Percentiles rank a stretch among this genome's conserved stretches.
Evolutionary conservation across 176 grass and related monocot species (phyloP).

Genomic region (Paspalum notatum): DNA sequence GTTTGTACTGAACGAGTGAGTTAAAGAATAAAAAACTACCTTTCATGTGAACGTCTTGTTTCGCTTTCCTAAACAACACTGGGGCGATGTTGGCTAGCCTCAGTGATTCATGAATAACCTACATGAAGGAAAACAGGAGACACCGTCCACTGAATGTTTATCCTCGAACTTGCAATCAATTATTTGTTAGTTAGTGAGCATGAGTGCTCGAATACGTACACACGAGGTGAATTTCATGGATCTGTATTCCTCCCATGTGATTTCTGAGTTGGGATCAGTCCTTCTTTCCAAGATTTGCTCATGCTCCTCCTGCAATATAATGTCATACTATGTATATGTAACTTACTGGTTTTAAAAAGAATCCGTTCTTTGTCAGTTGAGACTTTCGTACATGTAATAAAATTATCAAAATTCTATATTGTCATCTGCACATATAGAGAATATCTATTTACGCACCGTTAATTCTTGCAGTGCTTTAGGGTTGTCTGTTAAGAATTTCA

Average conservation of each 20-base stretch:
- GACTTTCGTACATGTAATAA: too few relatives aligned
- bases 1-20: too few relatives aligned
- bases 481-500: constrained; percentile 55
- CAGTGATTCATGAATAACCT: constrained; percentile 43
- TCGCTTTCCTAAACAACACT: constrained; percentile 54
- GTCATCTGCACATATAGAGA: too few relatives aligned
- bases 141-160: too few relatives aligned
- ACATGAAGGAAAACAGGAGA: too few relatives aligned
- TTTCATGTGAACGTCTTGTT: constrained; percentile 51
- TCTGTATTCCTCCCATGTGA: constrained; percentile 75
- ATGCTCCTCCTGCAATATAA: constrained; percentile 57
- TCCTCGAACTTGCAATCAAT: too few relatives aligned
- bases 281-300: constrained; percentile 37
- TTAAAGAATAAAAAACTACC: constrained; percentile 5
- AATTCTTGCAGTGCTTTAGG: constrained; percentile 50
- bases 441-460: constrained; percentile 18
- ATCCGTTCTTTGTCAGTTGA: background rate
- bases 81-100: constrained; percentile 60
- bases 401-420: background rate
- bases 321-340: too few relatives aligned
- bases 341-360: too few relatives aligned
- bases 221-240: constrained; percentile 66
- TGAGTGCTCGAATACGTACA: background rate
- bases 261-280: constrained; percentile 24
- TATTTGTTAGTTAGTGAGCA: background rate